Percentiles rank a stretch among this genome's conserved stretches.
Conservation (phyloP, 768 basidiomycete genomes). For the Mrakia gelida region DNA sequence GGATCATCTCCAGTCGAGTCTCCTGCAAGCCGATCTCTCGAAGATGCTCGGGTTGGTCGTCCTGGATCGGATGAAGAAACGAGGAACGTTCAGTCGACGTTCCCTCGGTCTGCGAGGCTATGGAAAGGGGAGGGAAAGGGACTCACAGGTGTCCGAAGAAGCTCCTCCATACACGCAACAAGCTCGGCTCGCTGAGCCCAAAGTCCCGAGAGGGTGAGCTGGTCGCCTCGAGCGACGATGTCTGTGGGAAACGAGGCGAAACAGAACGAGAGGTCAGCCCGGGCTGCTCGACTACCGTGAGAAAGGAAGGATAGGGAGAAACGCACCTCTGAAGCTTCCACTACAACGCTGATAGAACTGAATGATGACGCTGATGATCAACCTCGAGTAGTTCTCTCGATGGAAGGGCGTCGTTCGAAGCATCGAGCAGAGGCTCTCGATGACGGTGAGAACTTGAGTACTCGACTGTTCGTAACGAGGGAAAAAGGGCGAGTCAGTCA, state of each 20-base stretch:
- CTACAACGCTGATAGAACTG: constrained; percentile 95
- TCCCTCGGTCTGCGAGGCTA: not conserved
- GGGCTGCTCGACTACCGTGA: not conserved
- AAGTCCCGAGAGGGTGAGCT: constrained; percentile 53
- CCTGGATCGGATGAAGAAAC: not conserved
- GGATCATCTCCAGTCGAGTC: constrained; percentile 67
- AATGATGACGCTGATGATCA: constrained; percentile 88
- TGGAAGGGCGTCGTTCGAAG: constrained; percentile 88
- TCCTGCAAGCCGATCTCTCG: constrained; percentile 67
- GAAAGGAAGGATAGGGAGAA: not conserved
- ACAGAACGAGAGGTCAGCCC: not conserved
- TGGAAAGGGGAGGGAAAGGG: not conserved
- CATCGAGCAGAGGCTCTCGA: constrained; percentile 89
- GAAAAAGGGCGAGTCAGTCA: too few species aligned
- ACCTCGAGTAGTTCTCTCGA: constrained; percentile 85
- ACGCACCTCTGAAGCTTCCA: constrained; percentile 68
- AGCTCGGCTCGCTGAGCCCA: constrained; percentile 85
- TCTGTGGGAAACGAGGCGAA: not conserved
- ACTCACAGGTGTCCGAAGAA: constrained; percentile 57
- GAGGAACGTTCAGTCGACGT: not conserved
- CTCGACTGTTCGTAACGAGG: constrained; percentile 51
- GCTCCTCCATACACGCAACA: constrained; percentile 64
- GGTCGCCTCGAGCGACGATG: constrained; percentile 8
- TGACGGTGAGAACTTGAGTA: constrained; percentile 77
- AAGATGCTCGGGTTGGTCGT: constrained; percentile 32